Evolutionary conservation across 2,329 filamentous ascomycete genomes (phyloP).

Genomic region (Aureobasidium lini): DNA sequence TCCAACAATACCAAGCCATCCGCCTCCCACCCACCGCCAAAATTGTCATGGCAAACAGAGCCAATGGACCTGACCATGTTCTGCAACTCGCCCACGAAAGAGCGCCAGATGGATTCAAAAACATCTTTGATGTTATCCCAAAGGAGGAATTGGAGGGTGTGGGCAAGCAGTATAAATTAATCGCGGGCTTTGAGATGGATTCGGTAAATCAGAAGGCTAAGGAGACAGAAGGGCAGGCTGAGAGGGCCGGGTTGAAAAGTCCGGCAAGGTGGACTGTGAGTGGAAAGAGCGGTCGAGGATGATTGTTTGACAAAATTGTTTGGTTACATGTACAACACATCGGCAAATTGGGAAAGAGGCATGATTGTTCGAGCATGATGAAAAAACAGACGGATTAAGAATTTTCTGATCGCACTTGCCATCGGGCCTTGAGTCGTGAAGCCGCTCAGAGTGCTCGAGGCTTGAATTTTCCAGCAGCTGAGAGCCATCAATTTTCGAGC

Average conservation of each 20-base stretch:
- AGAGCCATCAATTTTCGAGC: no score
- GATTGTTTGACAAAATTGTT: neutral
- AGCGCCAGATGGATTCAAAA: conserved; percentile 35
- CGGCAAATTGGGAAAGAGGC: neutral
- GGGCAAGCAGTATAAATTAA: conserved; percentile 29
- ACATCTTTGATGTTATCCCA: conserved; percentile 28
- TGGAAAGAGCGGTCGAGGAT: neutral
- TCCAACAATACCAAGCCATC: conserved; percentile 33
- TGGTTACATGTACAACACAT: no score
- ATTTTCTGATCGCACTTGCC: no score
- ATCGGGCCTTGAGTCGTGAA: no score
- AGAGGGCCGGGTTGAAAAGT: conserved; percentile 20
- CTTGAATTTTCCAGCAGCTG: no score
- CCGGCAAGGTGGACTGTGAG: conserved; percentile 18
- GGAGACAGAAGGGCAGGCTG: conserved; percentile 26
- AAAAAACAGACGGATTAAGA: neutral
- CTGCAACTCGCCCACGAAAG: conserved; percentile 39
- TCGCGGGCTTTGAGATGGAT: conserved; percentile 41
- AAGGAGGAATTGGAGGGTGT: conserved; percentile 22
- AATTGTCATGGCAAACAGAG: conserved; percentile 41
- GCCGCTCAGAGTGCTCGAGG: no score
- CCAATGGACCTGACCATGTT: conserved; percentile 41
- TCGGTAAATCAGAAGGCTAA: conserved; percentile 35
- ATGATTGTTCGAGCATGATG: neutral
- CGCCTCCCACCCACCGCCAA: conserved; percentile 37